Evolutionary conservation across 495 filamentous ascomycete species (phyloP).

Genomic region (Halenospora varia): DNA sequence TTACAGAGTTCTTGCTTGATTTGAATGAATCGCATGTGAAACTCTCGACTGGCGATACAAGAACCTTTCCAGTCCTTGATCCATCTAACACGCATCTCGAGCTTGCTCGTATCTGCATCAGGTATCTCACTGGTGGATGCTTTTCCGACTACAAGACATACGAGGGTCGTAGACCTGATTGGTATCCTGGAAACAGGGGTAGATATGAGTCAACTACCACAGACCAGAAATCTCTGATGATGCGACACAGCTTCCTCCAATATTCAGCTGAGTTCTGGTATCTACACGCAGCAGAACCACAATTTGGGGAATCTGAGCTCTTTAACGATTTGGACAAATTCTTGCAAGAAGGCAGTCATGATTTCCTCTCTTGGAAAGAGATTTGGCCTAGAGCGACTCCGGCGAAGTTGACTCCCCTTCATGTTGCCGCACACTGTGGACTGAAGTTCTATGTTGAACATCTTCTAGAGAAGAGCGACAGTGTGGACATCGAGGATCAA

Average conservation of each 20-base stretch:
- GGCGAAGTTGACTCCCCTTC: neutral
- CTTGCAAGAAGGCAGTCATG: neutral
- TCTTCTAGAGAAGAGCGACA: too few relatives aligned
- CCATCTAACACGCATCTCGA: neutral
- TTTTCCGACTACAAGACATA: neutral
- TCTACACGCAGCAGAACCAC: constrained; percentile 14
- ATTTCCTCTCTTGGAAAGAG: neutral
- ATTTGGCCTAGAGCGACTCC: neutral
- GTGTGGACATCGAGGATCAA: neutral
- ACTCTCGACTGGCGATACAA: neutral
- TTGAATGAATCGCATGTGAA: neutral
- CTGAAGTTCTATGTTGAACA: neutral
- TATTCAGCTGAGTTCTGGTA: constrained; percentile 26
- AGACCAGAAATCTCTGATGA: neutral
- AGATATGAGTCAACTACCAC: neutral
- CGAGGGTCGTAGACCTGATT: too few relatives aligned
- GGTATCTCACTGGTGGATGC: neutral
- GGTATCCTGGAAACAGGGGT: neutral
- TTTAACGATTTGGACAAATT: neutral
- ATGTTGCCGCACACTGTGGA: neutral
- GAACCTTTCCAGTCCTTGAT: neutral
- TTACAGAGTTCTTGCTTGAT: constrained; percentile 42
- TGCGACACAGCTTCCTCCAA: constrained; percentile 19
- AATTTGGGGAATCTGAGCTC: neutral
- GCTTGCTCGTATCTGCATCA: neutral